Evolutionary conservation across 305 asterid genomes (phyloP).

Genomic region (Solanum hybrid): DNA sequence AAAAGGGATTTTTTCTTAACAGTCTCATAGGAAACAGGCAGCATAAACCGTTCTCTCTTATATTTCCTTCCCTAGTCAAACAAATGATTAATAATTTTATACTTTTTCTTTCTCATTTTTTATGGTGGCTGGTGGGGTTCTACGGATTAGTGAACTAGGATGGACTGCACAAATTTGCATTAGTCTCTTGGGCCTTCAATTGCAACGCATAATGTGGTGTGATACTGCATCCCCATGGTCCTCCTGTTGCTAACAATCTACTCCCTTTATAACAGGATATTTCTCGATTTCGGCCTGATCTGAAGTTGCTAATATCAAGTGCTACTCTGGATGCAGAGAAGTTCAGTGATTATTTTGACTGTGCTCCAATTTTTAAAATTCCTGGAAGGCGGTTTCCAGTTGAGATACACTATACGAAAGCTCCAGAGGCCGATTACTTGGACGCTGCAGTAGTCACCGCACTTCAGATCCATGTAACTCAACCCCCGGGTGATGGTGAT

Average conservation of each 20-base stretch:
- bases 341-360: constrained; percentile 88
- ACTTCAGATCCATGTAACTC: constrained; percentile 84
- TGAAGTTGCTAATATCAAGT: constrained; percentile 86
- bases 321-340: constrained; percentile 94
- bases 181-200: not conserved
- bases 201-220: not conserved
- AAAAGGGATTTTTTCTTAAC: not conserved
- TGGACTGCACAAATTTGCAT: not conserved
- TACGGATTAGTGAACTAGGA: not conserved
- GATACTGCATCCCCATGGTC: not conserved
- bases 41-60: not conserved
- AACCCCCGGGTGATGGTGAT: constrained; percentile 95
- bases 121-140: not conserved
- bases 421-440: constrained; percentile 93
- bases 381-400: constrained; percentile 96
- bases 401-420: constrained; percentile 78
- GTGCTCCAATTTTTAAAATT: constrained; percentile 87
- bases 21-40: not conserved
- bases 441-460: constrained; percentile 91
- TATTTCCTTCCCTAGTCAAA: not conserved
- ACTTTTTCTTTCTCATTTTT: not conserved
- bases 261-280: constrained; percentile 35
- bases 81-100: not conserved
- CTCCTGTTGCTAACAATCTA: not conserved
- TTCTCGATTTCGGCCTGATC: constrained; percentile 76